These are phyloP conservation scores for Volvariella surrecta DNA, from an alignment of 1,284 basidiomycete species.

Conservation along the genomic window DNA sequence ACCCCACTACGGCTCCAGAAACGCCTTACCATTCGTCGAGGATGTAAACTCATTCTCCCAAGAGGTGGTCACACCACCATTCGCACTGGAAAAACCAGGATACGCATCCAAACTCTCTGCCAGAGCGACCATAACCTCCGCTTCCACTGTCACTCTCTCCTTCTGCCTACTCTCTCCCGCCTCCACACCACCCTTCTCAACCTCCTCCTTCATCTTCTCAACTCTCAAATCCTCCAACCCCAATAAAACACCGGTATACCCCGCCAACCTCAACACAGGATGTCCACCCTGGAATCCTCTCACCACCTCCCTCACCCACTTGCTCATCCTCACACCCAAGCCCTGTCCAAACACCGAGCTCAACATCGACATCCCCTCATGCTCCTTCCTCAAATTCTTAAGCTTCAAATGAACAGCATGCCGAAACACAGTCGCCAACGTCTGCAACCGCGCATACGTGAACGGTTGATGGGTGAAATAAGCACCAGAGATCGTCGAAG, in stretches of 20 bases:
- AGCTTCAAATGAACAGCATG: conserved; percentile 54
- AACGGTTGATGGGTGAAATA: conserved; percentile 41
- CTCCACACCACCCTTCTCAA: conserved; percentile 7
- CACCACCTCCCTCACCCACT: conserved; percentile 51
- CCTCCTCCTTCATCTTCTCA: conserved; percentile 14
- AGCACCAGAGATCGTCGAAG: conserved; percentile 54
- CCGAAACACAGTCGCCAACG: conserved; percentile 49
- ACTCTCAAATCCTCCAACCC: conserved; percentile 49
- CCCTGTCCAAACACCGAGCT: conserved; percentile 36
- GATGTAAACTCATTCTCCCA: conserved; percentile 65
- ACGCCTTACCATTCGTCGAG: conserved; percentile 26
- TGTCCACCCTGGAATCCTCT: conserved; percentile 58
- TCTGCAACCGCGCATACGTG: conserved; percentile 39
- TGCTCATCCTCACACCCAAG: conserved; percentile 27
- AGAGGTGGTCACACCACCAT: conserved; percentile 11
- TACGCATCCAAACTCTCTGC: conserved; percentile 67
- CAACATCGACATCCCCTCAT: conserved; percentile 21
- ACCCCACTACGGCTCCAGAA: conserved; percentile 14
- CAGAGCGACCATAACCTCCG: conserved; percentile 55
- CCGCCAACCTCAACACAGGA: conserved; percentile 48
- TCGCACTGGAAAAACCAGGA: conserved; percentile 15
- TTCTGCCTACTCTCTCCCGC: too few species aligned
- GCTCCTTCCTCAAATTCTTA: conserved; percentile 28
- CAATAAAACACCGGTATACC: conserved; percentile 52
- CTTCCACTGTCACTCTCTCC: conserved; percentile 40